Base-by-base conservation (phyloP, 768 basidiomycete species). In the Podaxis sp. region DNA sequence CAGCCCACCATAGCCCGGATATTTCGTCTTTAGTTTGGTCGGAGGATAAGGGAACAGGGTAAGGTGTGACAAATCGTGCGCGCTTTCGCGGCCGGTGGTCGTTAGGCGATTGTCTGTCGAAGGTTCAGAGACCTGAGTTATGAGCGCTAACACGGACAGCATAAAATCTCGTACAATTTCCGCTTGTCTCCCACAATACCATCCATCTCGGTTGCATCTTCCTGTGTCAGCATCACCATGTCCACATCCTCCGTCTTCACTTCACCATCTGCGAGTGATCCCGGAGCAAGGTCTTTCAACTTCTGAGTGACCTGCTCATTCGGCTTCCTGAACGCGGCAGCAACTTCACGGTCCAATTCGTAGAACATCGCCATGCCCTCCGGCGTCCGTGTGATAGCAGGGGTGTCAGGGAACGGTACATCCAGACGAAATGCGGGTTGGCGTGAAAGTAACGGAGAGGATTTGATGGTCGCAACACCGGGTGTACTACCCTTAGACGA, bases 1-100 rank as follows among this genome's bases (percentile, higher is more conserved):
- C 88, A 30, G 83, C 79, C 91, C 91, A 93, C 92, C 92, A 94
- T 5, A 88, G 72, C 40, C 87, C 82, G 5, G 80, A 77, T 2
- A 78, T 67, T 46, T 84, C 83, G 51, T 80, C 77, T 60, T 78
- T 76, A 3, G 51, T 28, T 20, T 33, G 36, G 20, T 76, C 77
- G 41, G 78, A 73, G 15, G 70, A 58, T 28, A 74, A 73, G 65
- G 69, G 78, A 48, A 68, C 78, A 38, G 71, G 76, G 71, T 71
- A 78, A 66, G 65, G 80, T 13, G 79, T 74, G 0, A 74, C 77
- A 24, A 81, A 80, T 37, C 88, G 83, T 12, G 78, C 74, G 41
- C 88, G 87, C 75, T 92, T 93, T 41, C 83, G 81, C 7, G 88
- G 84, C 41, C 86, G 82, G 11, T 75, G 77, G 62, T 75, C 79